Conservation (phyloP, 2,329 filamentous ascomycete genomes). For the Aspergillaceae sp. region DNA sequence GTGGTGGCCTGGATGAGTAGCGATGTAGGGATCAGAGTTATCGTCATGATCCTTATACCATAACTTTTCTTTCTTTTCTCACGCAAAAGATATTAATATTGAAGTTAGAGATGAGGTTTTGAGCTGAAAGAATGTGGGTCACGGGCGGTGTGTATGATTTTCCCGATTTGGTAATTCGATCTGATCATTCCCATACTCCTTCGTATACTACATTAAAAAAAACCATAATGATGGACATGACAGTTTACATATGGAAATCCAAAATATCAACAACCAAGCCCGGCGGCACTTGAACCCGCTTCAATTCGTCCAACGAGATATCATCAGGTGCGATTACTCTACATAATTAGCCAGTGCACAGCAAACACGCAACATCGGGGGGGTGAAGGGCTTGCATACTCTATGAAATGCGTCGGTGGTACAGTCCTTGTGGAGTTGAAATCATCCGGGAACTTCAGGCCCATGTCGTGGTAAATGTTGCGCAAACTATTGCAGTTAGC, state of each 20-base stretch:
- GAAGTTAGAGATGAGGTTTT: too few relatives aligned
- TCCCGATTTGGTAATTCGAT: background rate
- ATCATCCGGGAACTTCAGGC: constrained; percentile 10
- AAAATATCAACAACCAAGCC: background rate
- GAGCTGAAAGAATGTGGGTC: background rate
- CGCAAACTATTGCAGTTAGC: constrained; percentile 1
- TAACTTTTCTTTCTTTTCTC: too few relatives aligned
- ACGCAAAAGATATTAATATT: too few relatives aligned
- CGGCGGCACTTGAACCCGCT: background rate
- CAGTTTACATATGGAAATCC: background rate
- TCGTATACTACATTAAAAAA: background rate
- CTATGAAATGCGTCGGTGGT: constrained; percentile 13
- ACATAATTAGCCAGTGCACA: background rate
- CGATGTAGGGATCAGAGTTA: constrained; percentile 5
- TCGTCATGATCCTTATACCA: background rate
- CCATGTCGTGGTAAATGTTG: constrained; percentile 6
- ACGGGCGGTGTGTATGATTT: background rate
- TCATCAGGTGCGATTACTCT: background rate
- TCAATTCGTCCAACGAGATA: background rate
- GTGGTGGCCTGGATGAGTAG: constrained; percentile 9
- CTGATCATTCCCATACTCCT: background rate
- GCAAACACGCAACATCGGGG: background rate
- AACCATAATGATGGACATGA: background rate
- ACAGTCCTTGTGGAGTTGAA: constrained; percentile 12
- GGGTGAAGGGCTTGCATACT: constrained; percentile 3